A percentile compares a stretch with the other conserved stretches of the same genome.
These are phyloP conservation scores for Cordia subcordata DNA, from an alignment of 257 asterid genomes.

Conservation along the genomic window DNA sequence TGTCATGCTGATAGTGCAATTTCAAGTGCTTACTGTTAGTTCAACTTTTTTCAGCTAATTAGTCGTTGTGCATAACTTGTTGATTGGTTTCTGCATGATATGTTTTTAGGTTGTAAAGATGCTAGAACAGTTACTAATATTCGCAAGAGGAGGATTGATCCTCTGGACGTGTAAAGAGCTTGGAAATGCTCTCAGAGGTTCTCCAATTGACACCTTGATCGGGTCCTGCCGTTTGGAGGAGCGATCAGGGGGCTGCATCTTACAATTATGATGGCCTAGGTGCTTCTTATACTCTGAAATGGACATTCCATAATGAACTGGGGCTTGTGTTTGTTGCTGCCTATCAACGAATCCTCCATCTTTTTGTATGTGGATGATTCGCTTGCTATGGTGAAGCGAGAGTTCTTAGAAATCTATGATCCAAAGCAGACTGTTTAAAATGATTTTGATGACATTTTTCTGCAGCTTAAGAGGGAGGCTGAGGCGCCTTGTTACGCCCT, in stretches of 20 bases:
- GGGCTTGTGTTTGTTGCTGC: slow-evolving; percentile 97
- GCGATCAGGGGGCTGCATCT: slow-evolving; percentile 84
- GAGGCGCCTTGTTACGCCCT: too few relatives aligned
- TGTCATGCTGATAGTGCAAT: too few relatives aligned
- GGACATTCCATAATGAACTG: slow-evolving; percentile 94
- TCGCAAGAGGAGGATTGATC: slow-evolving; percentile 93
- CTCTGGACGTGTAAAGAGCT: slow-evolving; percentile 96
- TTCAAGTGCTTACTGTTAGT: too few relatives aligned
- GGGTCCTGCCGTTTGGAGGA: slow-evolving; percentile 98
- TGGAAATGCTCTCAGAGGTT: slow-evolving; percentile 92
- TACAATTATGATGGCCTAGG: slow-evolving; percentile 85
- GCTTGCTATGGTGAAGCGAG: slow-evolving; percentile 80
- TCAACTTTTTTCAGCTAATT: too few relatives aligned
- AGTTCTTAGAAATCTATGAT: slow-evolving; percentile 70
- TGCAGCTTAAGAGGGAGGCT: slow-evolving; percentile 88
- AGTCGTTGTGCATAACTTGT: too few relatives aligned
- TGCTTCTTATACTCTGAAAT: slow-evolving; percentile 86
- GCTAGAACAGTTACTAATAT: slow-evolving; percentile 89
- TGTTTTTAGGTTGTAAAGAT: slow-evolving; percentile 32
- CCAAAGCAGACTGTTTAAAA: slow-evolving; percentile 60
- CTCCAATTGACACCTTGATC: slow-evolving; percentile 84
- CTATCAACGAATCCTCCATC: slow-evolving; percentile 88
- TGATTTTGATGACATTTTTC: slow-evolving; percentile 70
- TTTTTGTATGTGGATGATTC: slow-evolving; percentile 86
- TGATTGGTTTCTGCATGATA: slow-evolving; percentile 41